Conservation (phyloP, 2,329 filamentous ascomycete genomes). For the Botrytis squamosa region DNA sequence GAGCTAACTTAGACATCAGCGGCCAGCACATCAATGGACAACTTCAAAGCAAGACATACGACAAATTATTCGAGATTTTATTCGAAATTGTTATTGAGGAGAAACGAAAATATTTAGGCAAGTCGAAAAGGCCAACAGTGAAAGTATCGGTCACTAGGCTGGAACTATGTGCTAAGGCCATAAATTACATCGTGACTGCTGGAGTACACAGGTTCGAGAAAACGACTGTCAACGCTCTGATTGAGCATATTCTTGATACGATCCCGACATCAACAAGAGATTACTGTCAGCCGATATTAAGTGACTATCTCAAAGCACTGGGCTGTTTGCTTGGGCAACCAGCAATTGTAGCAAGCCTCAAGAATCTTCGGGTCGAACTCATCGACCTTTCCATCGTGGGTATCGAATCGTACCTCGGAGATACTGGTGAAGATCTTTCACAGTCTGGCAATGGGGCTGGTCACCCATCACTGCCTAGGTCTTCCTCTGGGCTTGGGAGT, state of each 20-base stretch:
- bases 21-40: constrained; percentile 65
- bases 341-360: constrained; percentile 78
- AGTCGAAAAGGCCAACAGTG: constrained; percentile 43
- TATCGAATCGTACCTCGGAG: constrained; percentile 52
- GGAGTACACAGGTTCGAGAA: constrained; percentile 66
- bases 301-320: constrained; percentile 78
- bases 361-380: constrained; percentile 45
- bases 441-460: constrained; percentile 33
- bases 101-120: constrained; percentile 55
- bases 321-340: constrained; percentile 67
- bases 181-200: constrained; percentile 70
- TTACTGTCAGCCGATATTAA: constrained; percentile 66
- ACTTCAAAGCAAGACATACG: constrained; percentile 49
- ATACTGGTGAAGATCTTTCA: constrained; percentile 26
- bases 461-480: constrained; percentile 20
- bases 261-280: constrained; percentile 61
- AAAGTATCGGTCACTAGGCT: constrained; percentile 43
- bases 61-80: constrained; percentile 76
- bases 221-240: constrained; percentile 75
- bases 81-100: constrained; percentile 70
- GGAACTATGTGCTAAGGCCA: constrained; percentile 64
- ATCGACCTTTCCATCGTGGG: constrained; percentile 60
- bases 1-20: constrained; percentile 29
- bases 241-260: constrained; percentile 79
- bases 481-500: constrained; percentile 21